phyloP scores from a whole-genome alignment of 768 basidiomycete species.

The Boletus subcaerulescens region DNA sequence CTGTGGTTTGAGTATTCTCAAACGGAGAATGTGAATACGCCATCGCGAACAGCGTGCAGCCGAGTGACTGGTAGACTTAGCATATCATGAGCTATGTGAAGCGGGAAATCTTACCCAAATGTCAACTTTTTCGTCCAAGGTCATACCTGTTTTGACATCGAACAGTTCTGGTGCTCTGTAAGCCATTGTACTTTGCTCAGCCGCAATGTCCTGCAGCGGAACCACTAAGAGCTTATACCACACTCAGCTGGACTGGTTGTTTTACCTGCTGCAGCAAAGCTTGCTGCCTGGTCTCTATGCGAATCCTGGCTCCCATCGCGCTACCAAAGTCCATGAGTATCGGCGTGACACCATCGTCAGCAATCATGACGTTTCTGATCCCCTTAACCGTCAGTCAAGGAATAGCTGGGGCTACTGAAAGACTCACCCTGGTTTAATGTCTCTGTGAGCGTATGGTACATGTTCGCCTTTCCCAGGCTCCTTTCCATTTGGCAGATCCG shows the following conservation, averaged over 20 bases:
- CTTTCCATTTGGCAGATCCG: constrained; percentile 38
- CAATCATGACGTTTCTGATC: constrained; percentile 90
- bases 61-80: constrained; percentile 68
- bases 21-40: constrained; percentile 97
- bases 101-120: constrained; percentile 70
- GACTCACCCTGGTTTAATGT: constrained; percentile 91
- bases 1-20: constrained; percentile 86
- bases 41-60: constrained; percentile 91
- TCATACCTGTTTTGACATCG: constrained; percentile 89
- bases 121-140: constrained; percentile 91
- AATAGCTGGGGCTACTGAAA: neutral
- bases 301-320: constrained; percentile 79
- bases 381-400: neutral
- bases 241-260: neutral
- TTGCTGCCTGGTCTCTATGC: constrained; percentile 77
- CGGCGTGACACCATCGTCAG: constrained; percentile 79
- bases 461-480: constrained; percentile 46
- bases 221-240: neutral
- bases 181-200: constrained; percentile 98
- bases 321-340: constrained; percentile 99
- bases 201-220: constrained; percentile 76
- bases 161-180: constrained; percentile 97
- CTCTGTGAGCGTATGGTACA: constrained; percentile 93
- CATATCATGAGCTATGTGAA: neutral
- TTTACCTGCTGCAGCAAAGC: constrained; percentile 85